Base-by-base conservation (phyloP, 805 yeast species). In the Phaffomyces thermotolerans region DNA sequence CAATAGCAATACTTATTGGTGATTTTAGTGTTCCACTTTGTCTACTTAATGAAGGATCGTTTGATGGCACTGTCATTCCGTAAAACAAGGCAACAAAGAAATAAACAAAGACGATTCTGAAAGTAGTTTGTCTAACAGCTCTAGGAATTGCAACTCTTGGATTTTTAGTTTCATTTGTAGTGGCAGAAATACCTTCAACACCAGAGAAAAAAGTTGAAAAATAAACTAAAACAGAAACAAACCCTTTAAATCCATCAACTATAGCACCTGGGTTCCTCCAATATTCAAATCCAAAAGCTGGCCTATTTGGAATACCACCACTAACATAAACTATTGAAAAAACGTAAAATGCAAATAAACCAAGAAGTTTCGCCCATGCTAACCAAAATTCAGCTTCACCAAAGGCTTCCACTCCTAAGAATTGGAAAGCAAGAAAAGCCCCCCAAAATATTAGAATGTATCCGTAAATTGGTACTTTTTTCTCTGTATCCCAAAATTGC, bases 171-270 rank as follows among this genome's bases (percentile, higher is more conserved):
- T 84, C 93, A 60, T 87, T 86, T 13, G 85, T 83, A 7, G 86
- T 72, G 31, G 82, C 71, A 57, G 88, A 88, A 31, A 81, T 79
- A 58, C 81, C 72, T 62, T 84, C 93, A 46, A 83, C 79, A 58
- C 90, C 90, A 64, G 81, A 87, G 61, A 74, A 83, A 34, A 89
- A 82, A 64, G 84, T 83, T 20, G 84, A 81, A 24, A 89, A 84
- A 45, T 76, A 76, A 46, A 83, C 75, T 54, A 83, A 70, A 3
- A 87, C 80, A 32, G 71, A 69, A 0, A 77, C 83, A 40, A 79
- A 66, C 31, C 79, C 75, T 50, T 72, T 73, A 58, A 76, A 75
- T 0, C 79, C 80, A 50, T 64, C 53, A 12, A 63, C 63, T 41
- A 73, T 63, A 2, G 53, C 49, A 20, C 58, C 57, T 6, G 69